Evolutionary conservation across 2,329 filamentous ascomycete genomes (phyloP), one percentile per base, ranked within the genome.

Genomic region (Fusarium xylarioides): DNA sequence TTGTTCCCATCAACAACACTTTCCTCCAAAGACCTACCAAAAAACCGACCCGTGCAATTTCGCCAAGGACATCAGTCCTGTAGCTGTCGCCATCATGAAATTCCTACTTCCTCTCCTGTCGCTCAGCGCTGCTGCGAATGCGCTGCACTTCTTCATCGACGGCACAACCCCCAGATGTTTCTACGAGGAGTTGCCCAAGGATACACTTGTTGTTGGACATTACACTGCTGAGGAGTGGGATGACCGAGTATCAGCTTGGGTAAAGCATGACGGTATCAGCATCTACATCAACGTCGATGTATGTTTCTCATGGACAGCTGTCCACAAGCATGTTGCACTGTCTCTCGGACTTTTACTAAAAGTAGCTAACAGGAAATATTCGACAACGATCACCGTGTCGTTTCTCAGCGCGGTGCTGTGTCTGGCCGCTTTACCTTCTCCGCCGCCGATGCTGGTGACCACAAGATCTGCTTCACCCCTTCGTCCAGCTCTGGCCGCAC

Each of bases 111-210:
- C 92, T 67, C 83, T 94, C 75, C 86, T 94, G 79, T 87, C 92
- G 70, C 86, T 95, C 82, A 85, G 85, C 82, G 84, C 87, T 63
- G 84, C 88, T 68, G 90, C 92, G 71, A 92, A 95, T 81, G 95
- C 95, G 63, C 89, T 99, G 66, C 95, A 97, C 90, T 97, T 99
- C 88, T 98, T 93, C 87, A 91, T 98, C 82, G 95, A 98, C 82
- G 93, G 93, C 79, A 89, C 89, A 55, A 86, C 90, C 74, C 92
- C 94, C 76, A 98, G 97, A 86, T 99, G 96, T 85, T 99, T 99
- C 90, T 97, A 93, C 85, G 96, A 99, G 86, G 95, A 98, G 84
- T 89, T 99, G 67, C 95, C 96, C 75, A 98, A 98, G 87, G 95
- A 97, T 83, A 98, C 96, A 19, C 86, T 99, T 66, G 95, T 99